Percentiles rank a stretch among this genome's conserved stretches.
phyloP scores from a whole-genome alignment of 768 basidiomycete species.

The Termitomyces sp. region DNA sequence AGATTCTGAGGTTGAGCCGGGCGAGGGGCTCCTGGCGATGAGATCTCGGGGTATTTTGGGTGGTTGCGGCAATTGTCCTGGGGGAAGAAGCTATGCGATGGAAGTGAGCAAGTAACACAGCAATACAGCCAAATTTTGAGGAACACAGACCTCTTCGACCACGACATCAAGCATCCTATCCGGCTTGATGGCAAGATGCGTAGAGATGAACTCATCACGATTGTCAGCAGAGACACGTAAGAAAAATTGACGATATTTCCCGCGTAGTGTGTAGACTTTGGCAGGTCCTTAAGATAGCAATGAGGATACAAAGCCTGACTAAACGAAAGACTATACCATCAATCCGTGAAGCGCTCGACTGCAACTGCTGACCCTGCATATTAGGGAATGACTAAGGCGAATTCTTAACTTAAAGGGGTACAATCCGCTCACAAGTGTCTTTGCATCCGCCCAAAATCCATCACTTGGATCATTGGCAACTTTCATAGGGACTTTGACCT shows the following conservation, averaged over 20 bases:
- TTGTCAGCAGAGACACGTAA: conserved; percentile 54
- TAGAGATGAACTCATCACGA: conserved; percentile 41
- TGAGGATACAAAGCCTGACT: conserved; percentile 1
- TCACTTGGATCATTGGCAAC: conserved; percentile 40
- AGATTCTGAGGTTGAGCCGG: conserved; percentile 11
- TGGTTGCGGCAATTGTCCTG: conserved; percentile 24
- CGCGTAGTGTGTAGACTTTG: conserved; percentile 59
- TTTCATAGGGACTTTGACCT: conserved; percentile 57
- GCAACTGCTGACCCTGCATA: conserved; percentile 43
- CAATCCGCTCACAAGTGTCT: conserved; percentile 40
- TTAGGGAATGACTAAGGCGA: neutral
- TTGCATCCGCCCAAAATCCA: conserved; percentile 69
- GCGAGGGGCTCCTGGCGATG: conserved; percentile 10
- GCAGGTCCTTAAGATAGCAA: conserved; percentile 46
- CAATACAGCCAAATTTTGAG: neutral
- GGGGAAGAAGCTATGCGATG: conserved; percentile 25
- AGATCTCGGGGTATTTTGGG: conserved; percentile 26
- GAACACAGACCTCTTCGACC: conserved; percentile 46
- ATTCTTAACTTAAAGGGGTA: no score
- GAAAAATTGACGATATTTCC: conserved; percentile 65
- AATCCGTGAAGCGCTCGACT: conserved; percentile 57
- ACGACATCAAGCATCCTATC: conserved; percentile 52
- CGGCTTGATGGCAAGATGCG: conserved; percentile 50
- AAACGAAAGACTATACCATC: conserved; percentile 43
- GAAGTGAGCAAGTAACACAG: neutral